A percentile compares a stretch with the other conserved stretches of the same genome.
phyloP scores from a whole-genome alignment of 2,329 filamentous ascomycete species.

The Coniochaeta pulveracea region DNA sequence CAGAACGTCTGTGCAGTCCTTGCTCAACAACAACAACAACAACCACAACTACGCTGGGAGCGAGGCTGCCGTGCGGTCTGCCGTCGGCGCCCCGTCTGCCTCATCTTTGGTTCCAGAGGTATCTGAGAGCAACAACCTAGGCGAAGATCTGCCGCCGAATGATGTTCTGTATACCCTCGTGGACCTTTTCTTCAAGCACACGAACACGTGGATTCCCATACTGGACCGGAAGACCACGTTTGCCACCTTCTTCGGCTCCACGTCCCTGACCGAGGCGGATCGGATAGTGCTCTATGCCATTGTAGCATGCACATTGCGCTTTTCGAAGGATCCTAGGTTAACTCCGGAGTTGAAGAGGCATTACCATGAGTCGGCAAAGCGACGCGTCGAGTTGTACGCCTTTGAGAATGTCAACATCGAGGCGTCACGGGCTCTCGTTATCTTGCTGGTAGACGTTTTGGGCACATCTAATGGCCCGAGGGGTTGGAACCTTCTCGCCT shows the following conservation, averaged over 20 bases:
- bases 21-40: slow-evolving; percentile 9
- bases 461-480: slow-evolving; percentile 29
- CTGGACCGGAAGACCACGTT: slow-evolving; percentile 30
- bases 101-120: slow-evolving; percentile 1
- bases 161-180: slow-evolving; percentile 48
- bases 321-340: slow-evolving; percentile 26
- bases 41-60: slow-evolving; percentile 8
- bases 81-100: slow-evolving; percentile 17
- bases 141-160: slow-evolving; percentile 39
- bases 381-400: slow-evolving; percentile 27
- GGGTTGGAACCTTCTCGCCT: slow-evolving; percentile 28
- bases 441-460: slow-evolving; percentile 28
- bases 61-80: slow-evolving; percentile 19
- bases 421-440: slow-evolving; percentile 26
- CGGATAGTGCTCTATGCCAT: slow-evolving; percentile 30
- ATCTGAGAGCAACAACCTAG: slow-evolving; percentile 1
- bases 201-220: slow-evolving; percentile 46
- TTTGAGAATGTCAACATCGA: slow-evolving; percentile 28
- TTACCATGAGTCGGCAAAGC: slow-evolving; percentile 25
- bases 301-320: slow-evolving; percentile 28
- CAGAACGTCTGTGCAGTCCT: slow-evolving; percentile 11
- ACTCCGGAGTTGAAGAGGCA: slow-evolving; percentile 24
- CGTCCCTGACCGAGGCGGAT: slow-evolving; percentile 25
- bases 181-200: slow-evolving; percentile 52
- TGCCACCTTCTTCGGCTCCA: slow-evolving; percentile 26